Conservation (phyloP, 768 basidiomycete genomes). For the Pisolithus microcarpus region DNA sequence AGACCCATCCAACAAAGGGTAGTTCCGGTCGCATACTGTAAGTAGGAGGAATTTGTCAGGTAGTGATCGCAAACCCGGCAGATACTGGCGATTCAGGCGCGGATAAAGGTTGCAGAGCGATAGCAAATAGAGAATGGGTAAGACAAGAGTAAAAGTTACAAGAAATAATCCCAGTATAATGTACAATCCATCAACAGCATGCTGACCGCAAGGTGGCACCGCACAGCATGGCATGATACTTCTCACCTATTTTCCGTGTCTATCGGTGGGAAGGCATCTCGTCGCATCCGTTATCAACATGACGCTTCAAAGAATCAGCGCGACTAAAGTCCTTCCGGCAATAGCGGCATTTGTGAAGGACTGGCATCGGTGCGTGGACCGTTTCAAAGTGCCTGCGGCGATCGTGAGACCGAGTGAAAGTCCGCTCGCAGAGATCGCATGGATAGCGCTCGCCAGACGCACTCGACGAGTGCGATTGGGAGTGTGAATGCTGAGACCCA, state of each 20-base stretch:
- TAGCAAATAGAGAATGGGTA: neutral
- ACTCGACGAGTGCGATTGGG: constrained; percentile 5
- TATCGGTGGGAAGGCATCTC: constrained; percentile 41
- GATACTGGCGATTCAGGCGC: neutral
- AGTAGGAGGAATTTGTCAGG: neutral
- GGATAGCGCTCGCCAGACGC: constrained; percentile 52
- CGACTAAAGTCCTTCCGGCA: constrained; percentile 78
- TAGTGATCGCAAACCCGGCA: neutral
- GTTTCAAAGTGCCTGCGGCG: constrained; percentile 77
- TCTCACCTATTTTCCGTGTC: constrained; percentile 4
- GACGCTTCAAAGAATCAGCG: constrained; percentile 73
- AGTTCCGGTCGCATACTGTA: neutral
- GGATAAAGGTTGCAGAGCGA: neutral
- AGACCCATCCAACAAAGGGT: constrained; percentile 1
- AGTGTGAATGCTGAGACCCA: constrained; percentile 8
- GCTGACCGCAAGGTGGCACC: neutral
- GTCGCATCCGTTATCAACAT: constrained; percentile 76
- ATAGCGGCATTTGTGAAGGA: constrained; percentile 61
- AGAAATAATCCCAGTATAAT: neutral
- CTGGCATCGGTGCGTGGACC: constrained; percentile 58
- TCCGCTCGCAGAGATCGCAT: constrained; percentile 71
- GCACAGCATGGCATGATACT: neutral
- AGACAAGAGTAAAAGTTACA: neutral
- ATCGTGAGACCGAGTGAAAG: constrained; percentile 76
- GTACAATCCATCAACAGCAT: neutral